Base-by-base conservation (phyloP, 352 stramenopile genomes). In the Saprolegnia parasitica region DNA sequence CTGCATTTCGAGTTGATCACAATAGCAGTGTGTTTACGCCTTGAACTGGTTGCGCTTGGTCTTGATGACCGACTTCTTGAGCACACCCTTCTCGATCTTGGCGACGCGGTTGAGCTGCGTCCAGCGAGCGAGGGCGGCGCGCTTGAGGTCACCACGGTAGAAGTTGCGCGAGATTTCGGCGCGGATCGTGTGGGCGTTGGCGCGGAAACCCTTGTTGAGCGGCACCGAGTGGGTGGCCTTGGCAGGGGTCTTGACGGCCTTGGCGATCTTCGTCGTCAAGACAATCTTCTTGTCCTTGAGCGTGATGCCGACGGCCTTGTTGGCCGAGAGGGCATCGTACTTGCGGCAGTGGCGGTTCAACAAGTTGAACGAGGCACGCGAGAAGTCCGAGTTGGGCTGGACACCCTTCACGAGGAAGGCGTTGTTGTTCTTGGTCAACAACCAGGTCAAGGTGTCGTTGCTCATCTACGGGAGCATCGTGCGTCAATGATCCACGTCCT, bases 401-500 rank as follows among this genome's bases (percentile, higher is more conserved):
- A 95, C 74, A 65, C 77, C 79, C 88, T 98, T 98, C 74, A 97
- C 88, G 55, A 98, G 82, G 83, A 99, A 99, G 72, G 81, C 97
- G 77, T 86, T 98, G 74, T 97, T 98, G 73, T 97, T 95, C 84
- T 97, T 96, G 75, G 96, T 96, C 72, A 98, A 76, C 81, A 98
- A 88, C 96, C 96, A 99, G 68, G 95, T 94, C 71, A 99, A 91
- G 68, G 92, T 92, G 90, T 98, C 91, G 80, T 75, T 90, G 71
- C 83, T 91, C 86, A 95, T 95, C 84, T 93, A 68, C n/a, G n/a
- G 55, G 47, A 32, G 42, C n/a, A n/a, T n/a, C n/a, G n/a, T n/a
- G n/a, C n/a, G n/a, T n/a, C n/a, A n/a, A n/a, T n/a, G n/a, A n/a
- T n/a, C n/a, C n/a, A n/a, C n/a, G n/a, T n/a, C n/a, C n/a, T n/a